Evolutionary conservation across 495 filamentous ascomycete species (phyloP).

Genomic region (Neurospora cerealis): DNA sequence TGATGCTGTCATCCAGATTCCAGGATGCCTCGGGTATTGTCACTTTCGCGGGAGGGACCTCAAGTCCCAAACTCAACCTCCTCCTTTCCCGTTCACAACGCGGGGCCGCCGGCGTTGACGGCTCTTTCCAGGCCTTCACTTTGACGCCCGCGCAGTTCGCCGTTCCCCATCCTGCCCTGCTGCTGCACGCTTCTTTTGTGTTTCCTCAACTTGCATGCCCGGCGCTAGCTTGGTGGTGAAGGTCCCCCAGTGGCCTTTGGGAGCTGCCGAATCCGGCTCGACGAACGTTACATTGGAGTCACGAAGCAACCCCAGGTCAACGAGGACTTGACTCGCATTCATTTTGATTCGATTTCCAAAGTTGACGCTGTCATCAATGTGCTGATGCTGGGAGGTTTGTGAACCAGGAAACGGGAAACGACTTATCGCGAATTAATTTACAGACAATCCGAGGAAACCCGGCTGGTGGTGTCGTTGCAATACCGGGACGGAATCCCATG

Average conservation of each 20-base stretch:
- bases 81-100: background rate
- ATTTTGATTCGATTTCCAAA: background rate
- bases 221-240: background rate
- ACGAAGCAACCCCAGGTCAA: background rate
- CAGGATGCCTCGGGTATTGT: background rate
- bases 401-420: background rate
- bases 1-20: background rate
- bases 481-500: background rate
- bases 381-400: background rate
- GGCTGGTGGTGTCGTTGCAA: background rate
- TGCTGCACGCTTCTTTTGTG: background rate
- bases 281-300: background rate
- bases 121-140: background rate
- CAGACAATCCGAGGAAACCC: background rate
- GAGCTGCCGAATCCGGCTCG: background rate
- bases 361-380: background rate
- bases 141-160: background rate
- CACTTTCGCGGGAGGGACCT: background rate
- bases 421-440: background rate
- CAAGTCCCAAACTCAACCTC: background rate
- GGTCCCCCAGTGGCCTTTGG: background rate
- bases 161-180: background rate
- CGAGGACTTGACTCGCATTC: background rate
- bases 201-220: background rate
- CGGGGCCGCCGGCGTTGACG: background rate